A percentile compares a stretch with the other conserved stretches of the same genome.
These are phyloP conservation scores for Claviceps monticola DNA, from an alignment of 2,329 filamentous ascomycete species.

Conservation along the genomic window DNA sequence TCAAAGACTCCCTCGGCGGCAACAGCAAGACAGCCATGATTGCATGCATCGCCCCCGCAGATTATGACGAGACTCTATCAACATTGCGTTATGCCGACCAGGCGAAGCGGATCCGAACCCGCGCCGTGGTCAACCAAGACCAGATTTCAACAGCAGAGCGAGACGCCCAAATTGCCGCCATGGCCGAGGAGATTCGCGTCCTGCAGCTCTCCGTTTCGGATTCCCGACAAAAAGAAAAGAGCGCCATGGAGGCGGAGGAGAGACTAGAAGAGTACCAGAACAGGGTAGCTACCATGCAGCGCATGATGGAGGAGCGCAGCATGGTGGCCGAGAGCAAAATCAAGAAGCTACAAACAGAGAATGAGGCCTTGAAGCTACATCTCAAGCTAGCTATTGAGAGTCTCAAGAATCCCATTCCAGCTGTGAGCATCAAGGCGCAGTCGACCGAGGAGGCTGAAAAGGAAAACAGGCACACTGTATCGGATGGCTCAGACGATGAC, in stretches of 20 bases:
- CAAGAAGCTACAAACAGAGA: conserved; percentile 74
- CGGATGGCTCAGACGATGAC: conserved; percentile 14
- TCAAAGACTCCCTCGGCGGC: conserved; percentile 90
- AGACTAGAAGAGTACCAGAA: conserved; percentile 89
- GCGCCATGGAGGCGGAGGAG: conserved; percentile 65
- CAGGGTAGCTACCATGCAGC: conserved; percentile 78
- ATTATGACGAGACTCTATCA: conserved; percentile 94
- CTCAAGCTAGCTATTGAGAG: conserved; percentile 75
- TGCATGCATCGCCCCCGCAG: conserved; percentile 84
- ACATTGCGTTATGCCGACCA: conserved; percentile 95
- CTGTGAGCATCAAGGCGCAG: conserved; percentile 27
- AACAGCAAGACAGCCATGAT: conserved; percentile 99
- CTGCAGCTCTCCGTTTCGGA: conserved; percentile 66
- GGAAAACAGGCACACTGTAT: conserved; percentile 19
- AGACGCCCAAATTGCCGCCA: conserved; percentile 83
- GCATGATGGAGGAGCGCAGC: conserved; percentile 87
- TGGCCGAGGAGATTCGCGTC: conserved; percentile 85
- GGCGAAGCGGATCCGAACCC: conserved; percentile 90
- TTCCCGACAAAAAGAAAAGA: conserved; percentile 54
- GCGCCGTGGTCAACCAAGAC: conserved; percentile 91
- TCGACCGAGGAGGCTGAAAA: conserved; percentile 12
- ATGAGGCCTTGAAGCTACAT: conserved; percentile 77
- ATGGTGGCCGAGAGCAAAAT: conserved; percentile 92
- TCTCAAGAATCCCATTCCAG: conserved; percentile 80
- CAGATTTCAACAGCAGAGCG: conserved; percentile 83